These are phyloP conservation scores for Jacaranda copaia DNA, from an alignment of 257 asterid genomes.

Conservation along the genomic window DNA sequence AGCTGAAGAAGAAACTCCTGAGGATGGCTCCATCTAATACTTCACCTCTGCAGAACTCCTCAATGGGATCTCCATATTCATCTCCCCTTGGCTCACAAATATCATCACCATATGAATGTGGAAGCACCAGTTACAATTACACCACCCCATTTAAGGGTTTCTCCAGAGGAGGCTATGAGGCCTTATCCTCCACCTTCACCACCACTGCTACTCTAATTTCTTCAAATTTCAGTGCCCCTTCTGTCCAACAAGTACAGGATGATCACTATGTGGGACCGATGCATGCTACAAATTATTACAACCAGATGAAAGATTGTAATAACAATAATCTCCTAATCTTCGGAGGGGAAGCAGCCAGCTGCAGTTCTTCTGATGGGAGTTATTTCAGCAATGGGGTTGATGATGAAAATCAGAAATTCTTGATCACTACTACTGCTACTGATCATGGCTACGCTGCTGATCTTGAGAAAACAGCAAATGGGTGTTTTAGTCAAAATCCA, in stretches of 20 bases:
- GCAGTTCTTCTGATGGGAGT: constrained; percentile 61
- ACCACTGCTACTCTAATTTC: background rate
- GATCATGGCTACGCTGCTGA: too few species aligned
- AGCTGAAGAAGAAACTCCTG: constrained; percentile 74
- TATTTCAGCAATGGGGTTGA: constrained; percentile 28
- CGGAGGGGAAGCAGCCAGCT: constrained; percentile 51
- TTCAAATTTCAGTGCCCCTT: constrained; percentile 30
- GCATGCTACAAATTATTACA: constrained; percentile 15
- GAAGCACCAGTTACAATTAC: too few species aligned
- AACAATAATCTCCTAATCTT: constrained; percentile 33
- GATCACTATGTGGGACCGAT: constrained; percentile 17
- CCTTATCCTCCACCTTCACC: constrained; percentile 29
- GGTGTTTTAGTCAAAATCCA: constrained; percentile 43
- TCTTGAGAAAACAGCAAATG: constrained; percentile 10
- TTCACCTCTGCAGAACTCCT: constrained; percentile 31
- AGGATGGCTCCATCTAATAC: constrained; percentile 30
- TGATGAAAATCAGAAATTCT: constrained; percentile 36
- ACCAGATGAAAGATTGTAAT: background rate
- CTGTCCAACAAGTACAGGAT: background rate
- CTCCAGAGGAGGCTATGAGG: background rate
- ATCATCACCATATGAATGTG: background rate
- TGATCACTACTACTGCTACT: background rate
- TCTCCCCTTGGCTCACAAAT: background rate
- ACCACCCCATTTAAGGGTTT: too few species aligned
- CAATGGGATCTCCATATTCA: background rate